A percentile compares a stretch with the other conserved stretches of the same genome.
Conservation (phyloP, 495 filamentous ascomycete species). For the Thermochaetoides thermophila region DNA sequence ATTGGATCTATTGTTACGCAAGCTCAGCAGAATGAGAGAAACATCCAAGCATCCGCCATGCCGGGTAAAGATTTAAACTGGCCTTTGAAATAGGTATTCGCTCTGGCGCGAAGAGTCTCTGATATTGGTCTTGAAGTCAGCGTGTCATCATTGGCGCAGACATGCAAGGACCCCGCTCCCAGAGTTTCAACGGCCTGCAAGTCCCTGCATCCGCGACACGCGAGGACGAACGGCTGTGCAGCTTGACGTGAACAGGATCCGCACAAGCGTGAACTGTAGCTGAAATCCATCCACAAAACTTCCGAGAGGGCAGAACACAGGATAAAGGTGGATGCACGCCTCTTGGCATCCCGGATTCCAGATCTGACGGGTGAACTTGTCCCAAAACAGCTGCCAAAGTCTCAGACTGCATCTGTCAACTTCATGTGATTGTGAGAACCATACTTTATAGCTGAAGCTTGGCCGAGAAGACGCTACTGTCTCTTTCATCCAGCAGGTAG, state of each 20-base stretch:
- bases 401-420: too few relatives aligned
- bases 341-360: slow-evolving; percentile 10
- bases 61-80: too few relatives aligned
- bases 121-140: neutral
- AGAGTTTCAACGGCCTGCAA: slow-evolving; percentile 10
- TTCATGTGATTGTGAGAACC: too few relatives aligned
- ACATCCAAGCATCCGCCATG: neutral
- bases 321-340: slow-evolving; percentile 2
- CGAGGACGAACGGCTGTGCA: slow-evolving; percentile 5
- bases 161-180: slow-evolving; percentile 3
- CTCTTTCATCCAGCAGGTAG: too few relatives aligned
- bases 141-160: slow-evolving; percentile 2
- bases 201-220: slow-evolving; percentile 7
- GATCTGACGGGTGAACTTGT: too few relatives aligned
- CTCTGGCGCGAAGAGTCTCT: neutral
- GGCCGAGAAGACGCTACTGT: neutral
- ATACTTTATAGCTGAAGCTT: neutral
- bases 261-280: slow-evolving; percentile 6
- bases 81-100: neutral
- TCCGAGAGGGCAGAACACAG: neutral
- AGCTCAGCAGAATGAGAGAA: neutral
- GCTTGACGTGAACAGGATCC: slow-evolving; percentile 4
- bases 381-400: too few relatives aligned
- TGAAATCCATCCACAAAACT: slow-evolving; percentile 2
- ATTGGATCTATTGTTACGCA: neutral